These are phyloP conservation scores for Fusarium sp. DNA, from an alignment of 2,329 filamentous ascomycete species.

Conservation along the genomic window DNA sequence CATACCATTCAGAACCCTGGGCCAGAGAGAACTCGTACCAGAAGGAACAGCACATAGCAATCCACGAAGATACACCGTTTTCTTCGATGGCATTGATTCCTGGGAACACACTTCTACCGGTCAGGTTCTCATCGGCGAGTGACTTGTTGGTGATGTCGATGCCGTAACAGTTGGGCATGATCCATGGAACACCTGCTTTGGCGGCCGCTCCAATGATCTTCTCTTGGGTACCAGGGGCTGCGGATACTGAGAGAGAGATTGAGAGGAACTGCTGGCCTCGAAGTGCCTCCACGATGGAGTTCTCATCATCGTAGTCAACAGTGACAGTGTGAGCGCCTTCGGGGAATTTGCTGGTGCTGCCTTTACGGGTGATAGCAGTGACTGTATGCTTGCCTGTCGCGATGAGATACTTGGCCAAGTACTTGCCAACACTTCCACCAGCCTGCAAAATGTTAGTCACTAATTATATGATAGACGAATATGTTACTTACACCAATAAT, in stretches of 20 bases:
- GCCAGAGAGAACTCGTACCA: constrained; percentile 66
- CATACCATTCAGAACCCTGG: constrained; percentile 52
- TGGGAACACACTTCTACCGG: constrained; percentile 38
- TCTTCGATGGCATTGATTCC: constrained; percentile 53
- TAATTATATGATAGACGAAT: rapidly evolving
- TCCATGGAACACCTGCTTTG: constrained; percentile 63
- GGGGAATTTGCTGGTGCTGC: constrained; percentile 55
- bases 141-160: constrained; percentile 52
- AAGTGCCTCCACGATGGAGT: constrained; percentile 60
- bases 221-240: constrained; percentile 56
- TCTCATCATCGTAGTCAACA: constrained; percentile 58
- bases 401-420: constrained; percentile 55
- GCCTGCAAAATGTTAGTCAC: constrained; percentile 47
- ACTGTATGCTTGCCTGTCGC: constrained; percentile 60
- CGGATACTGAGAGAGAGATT: constrained; percentile 60
- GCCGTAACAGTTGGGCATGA: constrained; percentile 65
- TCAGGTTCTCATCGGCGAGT: constrained; percentile 50
- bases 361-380: constrained; percentile 61
- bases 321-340: constrained; percentile 53
- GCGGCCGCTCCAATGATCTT: constrained; percentile 66
- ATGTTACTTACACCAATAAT: constrained; percentile 58
- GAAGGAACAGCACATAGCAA: constrained; percentile 64
- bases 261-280: constrained; percentile 66
- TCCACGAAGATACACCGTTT: constrained; percentile 54
- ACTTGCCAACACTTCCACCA: constrained; percentile 53